Evolutionary conservation across 1,139 yeast genomes (phyloP).

Genomic region (Sugiyamaella japonica): DNA sequence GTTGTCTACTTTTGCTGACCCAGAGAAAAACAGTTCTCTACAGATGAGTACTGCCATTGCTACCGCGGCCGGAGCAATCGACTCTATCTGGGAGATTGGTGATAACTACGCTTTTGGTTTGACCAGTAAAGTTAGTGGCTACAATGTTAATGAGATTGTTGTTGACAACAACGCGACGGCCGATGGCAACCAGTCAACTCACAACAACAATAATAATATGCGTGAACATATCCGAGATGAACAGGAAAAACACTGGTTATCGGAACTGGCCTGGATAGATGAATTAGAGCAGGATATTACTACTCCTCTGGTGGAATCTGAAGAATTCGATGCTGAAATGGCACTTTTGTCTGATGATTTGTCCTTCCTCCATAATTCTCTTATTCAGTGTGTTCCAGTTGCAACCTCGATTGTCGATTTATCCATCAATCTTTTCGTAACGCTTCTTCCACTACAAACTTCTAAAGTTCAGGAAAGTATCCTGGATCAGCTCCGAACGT

Average conservation of each 20-base stretch:
- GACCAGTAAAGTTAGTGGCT: slow-evolving; percentile 35
- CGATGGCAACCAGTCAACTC: background rate
- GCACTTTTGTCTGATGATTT: slow-evolving; percentile 16
- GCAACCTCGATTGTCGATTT: slow-evolving; percentile 61
- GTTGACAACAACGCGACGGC: slow-evolving; percentile 7
- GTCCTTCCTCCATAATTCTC: slow-evolving; percentile 13
- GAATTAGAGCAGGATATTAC: slow-evolving; percentile 27
- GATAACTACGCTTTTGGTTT: slow-evolving; percentile 42
- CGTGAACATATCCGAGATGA: slow-evolving; percentile 25
- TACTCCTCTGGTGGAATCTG: slow-evolving; percentile 30
- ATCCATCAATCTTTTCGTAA: slow-evolving; percentile 73
- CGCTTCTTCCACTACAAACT: slow-evolving; percentile 72
- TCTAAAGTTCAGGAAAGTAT: slow-evolving; percentile 82
- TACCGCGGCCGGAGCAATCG: slow-evolving; percentile 37
- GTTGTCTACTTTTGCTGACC: slow-evolving; percentile 40
- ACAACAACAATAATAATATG: slow-evolving; percentile 8
- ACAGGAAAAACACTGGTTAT: slow-evolving; percentile 34
- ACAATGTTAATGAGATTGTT: slow-evolving; percentile 26
- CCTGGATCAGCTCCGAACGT: slow-evolving; percentile 71
- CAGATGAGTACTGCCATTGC: slow-evolving; percentile 40
- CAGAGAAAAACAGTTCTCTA: slow-evolving; percentile 34
- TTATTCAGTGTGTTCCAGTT: slow-evolving; percentile 31
- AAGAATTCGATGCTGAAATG: slow-evolving; percentile 35
- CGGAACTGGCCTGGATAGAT: slow-evolving; percentile 31
- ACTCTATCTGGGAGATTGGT: slow-evolving; percentile 38